Evolutionary conservation across 169 alveolate species (phyloP).

Genomic region (Plasmodium yoelii): DNA sequence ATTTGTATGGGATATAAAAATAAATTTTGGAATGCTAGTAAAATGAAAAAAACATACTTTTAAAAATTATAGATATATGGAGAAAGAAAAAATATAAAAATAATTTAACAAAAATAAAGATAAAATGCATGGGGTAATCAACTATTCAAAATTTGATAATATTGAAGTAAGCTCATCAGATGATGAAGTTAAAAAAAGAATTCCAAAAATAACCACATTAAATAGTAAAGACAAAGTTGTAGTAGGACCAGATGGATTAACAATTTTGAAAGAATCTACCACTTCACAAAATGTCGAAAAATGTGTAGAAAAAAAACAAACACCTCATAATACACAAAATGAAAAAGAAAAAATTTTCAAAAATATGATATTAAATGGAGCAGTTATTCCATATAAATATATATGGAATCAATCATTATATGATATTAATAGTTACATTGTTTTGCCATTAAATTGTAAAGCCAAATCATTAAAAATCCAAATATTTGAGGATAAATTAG

Average conservation of each 20-base stretch:
- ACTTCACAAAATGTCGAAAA: background rate
- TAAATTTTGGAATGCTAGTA: too few relatives aligned
- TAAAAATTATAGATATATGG: too few relatives aligned
- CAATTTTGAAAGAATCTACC: conserved; percentile 29
- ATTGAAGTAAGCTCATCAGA: conserved; percentile 76
- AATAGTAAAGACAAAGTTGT: conserved; percentile 57
- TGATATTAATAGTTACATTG: conserved; percentile 33
- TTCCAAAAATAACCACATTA: conserved; percentile 50
- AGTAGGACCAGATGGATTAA: conserved; percentile 53
- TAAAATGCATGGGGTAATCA: conserved; percentile 48
- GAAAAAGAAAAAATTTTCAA: conserved; percentile 16
- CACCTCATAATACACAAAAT: background rate
- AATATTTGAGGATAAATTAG: conserved; percentile 52
- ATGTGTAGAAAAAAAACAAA: background rate
- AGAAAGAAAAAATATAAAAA: too few relatives aligned
- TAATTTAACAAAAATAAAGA: too few relatives aligned
- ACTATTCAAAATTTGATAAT: conserved; percentile 58
- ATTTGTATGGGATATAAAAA: too few relatives aligned
- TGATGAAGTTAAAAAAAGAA: conserved; percentile 41
- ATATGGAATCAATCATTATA: conserved; percentile 68
- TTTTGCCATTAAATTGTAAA: conserved; percentile 49
- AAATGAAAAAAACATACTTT: too few relatives aligned
- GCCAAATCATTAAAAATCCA: conserved; percentile 56
- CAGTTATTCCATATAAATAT: conserved; percentile 58
- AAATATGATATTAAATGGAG: conserved; percentile 66